Base-by-base conservation (phyloP, 2,329 filamentous ascomycete genomes). In the Teratosphaeria nubilosa region DNA sequence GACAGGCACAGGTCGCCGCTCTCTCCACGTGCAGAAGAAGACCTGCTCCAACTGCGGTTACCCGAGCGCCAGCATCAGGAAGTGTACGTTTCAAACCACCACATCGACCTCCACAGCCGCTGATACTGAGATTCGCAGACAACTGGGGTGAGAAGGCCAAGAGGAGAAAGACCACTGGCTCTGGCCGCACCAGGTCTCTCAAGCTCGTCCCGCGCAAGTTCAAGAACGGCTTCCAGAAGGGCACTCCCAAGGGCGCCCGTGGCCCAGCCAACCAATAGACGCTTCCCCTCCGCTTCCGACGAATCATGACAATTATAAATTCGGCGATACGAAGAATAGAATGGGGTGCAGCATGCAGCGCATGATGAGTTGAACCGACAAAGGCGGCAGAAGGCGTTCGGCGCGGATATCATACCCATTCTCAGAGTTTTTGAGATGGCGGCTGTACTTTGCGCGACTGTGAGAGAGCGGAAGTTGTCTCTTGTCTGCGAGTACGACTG, bases 101-200 rank as follows among this genome's bases (percentile, higher is more conserved):
- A 53, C 30, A 4, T 22, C 20, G 20, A 31, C 1, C 6, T 20
- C 24, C 4, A 34, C 10, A 30, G 27, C 27, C 20, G 5, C n/a
- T 30, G 25, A 53, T 53, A 9, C 31, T 30, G 25, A 7, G 51
- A n/a, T 5, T 9, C 7, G 76, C 76, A 97, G 92, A 87, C 87
- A 96, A 99, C 89, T 99, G 94, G 94, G 86, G 89, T 79, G 92
- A 97, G 86, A 99, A 99, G 89, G 92, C 91, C 73, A 97, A 97
- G 90, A 85, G 94, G 80, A 95, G 94, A 88, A 97, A 96, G 91
- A 96, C 92, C 75, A 92, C 89, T 77, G 94, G 94, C 74, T 92
- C 90, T 75, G 94, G 94, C 78, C 90, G 94, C 79, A 94, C 91
- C 87, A 86, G 90, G 76, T 90, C 91, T 82, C 85, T 99, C 77